A percentile compares a stretch with the other conserved stretches of the same genome.
Evolutionary conservation across 1,284 basidiomycete species (phyloP).

Genomic region (Naganishia sp.): DNA sequence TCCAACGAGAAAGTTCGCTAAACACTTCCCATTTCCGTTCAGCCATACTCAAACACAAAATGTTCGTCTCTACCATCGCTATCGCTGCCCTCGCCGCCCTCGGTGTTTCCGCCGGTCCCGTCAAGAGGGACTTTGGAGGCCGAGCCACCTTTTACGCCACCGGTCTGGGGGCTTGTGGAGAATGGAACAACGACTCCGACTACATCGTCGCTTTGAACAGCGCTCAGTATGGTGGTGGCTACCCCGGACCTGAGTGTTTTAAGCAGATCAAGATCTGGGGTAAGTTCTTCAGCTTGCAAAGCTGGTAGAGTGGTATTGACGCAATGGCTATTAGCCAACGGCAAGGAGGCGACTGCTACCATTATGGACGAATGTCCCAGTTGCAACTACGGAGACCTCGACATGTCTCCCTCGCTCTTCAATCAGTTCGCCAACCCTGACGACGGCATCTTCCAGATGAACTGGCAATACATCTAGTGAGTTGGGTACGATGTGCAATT

Average conservation of each 20-base stretch:
- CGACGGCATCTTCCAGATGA: slow-evolving; percentile 18
- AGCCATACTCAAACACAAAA: slow-evolving; percentile 13
- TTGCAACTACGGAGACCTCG: slow-evolving; percentile 63
- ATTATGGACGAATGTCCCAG: slow-evolving; percentile 56
- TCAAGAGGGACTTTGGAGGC: slow-evolving; percentile 34
- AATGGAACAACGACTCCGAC: slow-evolving; percentile 35
- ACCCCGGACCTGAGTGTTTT: slow-evolving; percentile 57
- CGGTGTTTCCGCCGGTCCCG: slow-evolving; percentile 13
- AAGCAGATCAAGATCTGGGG: slow-evolving; percentile 40
- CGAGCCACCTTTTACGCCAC: slow-evolving; percentile 36
- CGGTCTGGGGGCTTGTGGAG: slow-evolving; percentile 38
- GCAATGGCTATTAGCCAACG: slow-evolving; percentile 40
- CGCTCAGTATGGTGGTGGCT: slow-evolving; percentile 43
- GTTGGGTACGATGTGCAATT: not conserved
- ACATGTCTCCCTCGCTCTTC: slow-evolving; percentile 52
- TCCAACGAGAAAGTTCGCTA: not conserved
- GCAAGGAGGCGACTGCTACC: slow-evolving; percentile 60
- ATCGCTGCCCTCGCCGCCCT: slow-evolving; percentile 19
- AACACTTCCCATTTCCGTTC: not conserved
- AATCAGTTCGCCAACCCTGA: slow-evolving; percentile 23
- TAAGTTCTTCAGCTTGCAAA: slow-evolving; percentile 32
- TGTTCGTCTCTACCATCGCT: slow-evolving; percentile 27
- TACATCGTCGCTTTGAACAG: slow-evolving; percentile 35
- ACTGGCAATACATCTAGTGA: slow-evolving; percentile 10
- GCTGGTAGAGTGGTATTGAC: not conserved